These are phyloP conservation scores for Xylaria curta DNA, from an alignment of 495 filamentous ascomycete genomes.

Conservation along the genomic window DNA sequence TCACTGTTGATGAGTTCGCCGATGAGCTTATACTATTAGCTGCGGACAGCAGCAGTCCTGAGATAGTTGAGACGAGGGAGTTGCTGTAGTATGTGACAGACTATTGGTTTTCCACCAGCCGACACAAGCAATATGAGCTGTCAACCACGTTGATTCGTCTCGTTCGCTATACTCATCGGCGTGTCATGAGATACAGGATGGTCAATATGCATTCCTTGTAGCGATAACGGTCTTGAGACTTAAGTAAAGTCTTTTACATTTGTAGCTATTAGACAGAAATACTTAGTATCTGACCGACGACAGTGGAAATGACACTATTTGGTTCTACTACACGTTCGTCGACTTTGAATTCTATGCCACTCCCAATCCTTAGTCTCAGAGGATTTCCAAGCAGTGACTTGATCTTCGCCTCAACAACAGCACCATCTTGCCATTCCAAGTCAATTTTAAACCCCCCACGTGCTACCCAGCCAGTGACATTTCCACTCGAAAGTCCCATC, in stretches of 20 bases:
- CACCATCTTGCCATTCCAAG: slow-evolving; percentile 42
- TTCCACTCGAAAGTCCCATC: slow-evolving; percentile 41
- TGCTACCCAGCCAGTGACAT: slow-evolving; percentile 47
- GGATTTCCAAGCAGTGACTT: neutral
- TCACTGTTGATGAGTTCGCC: slow-evolving; percentile 48
- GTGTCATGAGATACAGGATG: neutral
- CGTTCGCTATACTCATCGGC: neutral
- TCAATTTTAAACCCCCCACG: slow-evolving; percentile 52
- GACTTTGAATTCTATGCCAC: neutral
- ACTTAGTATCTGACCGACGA: neutral
- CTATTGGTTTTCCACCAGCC: neutral
- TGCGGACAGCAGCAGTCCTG: neutral
- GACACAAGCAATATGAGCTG: neutral
- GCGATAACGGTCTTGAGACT: neutral
- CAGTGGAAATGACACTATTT: neutral
- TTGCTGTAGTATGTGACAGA: neutral
- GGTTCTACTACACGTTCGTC: neutral
- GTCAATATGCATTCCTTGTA: neutral
- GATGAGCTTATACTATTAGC: neutral
- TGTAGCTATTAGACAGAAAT: neutral
- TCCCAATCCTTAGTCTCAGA: neutral
- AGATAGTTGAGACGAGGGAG: neutral
- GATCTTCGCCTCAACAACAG: neutral
- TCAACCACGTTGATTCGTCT: neutral
- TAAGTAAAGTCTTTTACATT: neutral